Percentiles rank a stretch among this genome's conserved stretches.
Conservation (phyloP, 768 basidiomycete genomes). For the Tubosaeta sp. region DNA sequence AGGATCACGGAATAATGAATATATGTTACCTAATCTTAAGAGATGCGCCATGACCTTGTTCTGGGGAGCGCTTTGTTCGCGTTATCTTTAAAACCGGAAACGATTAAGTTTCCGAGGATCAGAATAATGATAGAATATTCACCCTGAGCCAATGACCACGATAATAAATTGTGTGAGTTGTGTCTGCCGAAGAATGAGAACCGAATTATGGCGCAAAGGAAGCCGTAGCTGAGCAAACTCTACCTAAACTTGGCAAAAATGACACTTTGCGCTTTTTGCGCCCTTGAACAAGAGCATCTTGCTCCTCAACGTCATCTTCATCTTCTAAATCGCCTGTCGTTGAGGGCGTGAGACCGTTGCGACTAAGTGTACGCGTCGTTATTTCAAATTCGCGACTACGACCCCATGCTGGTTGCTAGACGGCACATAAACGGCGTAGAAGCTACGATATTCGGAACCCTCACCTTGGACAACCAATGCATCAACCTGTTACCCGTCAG, state of each 20-base stretch:
- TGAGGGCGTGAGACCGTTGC: conserved; percentile 58
- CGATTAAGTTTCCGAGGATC: conserved; percentile 20
- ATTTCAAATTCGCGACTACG: conserved; percentile 87
- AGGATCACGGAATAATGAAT: conserved; percentile 5
- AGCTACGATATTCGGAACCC: conserved; percentile 5
- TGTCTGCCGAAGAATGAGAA: conserved; percentile 46
- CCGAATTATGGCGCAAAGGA: conserved; percentile 7
- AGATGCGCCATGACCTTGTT: conserved; percentile 68
- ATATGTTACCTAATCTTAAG: conserved; percentile 70
- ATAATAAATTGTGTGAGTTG: conserved; percentile 87
- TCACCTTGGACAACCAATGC: conserved; percentile 84
- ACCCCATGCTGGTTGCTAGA: conserved; percentile 87
- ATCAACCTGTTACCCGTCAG: conserved; percentile 54
- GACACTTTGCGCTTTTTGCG: conserved; percentile 74
- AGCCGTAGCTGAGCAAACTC: conserved; percentile 22
- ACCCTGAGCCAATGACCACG: conserved; percentile 86
- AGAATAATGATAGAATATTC: conserved; percentile 23
- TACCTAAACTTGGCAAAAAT: conserved; percentile 83
- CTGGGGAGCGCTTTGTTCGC: conserved; percentile 70
- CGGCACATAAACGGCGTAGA: conserved; percentile 13
- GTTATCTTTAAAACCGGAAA: conserved; percentile 54
- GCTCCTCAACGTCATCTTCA: conserved; percentile 64
- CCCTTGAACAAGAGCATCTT: conserved; percentile 58
- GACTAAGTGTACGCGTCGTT: conserved; percentile 69
- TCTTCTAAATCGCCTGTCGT: conserved; percentile 78